phyloP scores from a whole-genome alignment of 495 filamentous ascomycete species.

The Friedmanniomyces endolithicus region DNA sequence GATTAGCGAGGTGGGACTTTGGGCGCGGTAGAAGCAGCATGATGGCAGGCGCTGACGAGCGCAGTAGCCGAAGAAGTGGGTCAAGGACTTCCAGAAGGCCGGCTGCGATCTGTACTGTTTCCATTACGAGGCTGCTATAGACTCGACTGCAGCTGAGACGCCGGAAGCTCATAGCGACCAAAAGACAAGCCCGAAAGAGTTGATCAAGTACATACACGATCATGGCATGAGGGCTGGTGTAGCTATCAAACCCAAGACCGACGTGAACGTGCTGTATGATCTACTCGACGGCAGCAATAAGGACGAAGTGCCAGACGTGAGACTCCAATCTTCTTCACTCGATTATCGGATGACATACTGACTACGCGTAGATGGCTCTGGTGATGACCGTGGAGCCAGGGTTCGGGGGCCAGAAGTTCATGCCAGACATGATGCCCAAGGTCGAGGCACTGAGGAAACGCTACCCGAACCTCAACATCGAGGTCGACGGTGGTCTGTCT shows the following conservation, averaged over 20 bases:
- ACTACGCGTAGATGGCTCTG: conserved; percentile 70
- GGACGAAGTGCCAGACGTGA: conserved; percentile 78
- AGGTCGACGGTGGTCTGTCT: conserved; percentile 88
- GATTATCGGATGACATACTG: background rate
- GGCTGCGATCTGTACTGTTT: conserved; percentile 98
- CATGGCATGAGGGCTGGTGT: conserved; percentile 82
- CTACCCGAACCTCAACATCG: conserved; percentile 88
- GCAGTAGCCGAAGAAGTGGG: conserved; percentile 86
- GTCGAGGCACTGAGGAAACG: conserved; percentile 67
- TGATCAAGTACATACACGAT: conserved; percentile 83
- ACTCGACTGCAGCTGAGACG: conserved; percentile 67
- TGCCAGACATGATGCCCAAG: conserved; percentile 88
- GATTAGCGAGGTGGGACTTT: conserved; percentile 64
- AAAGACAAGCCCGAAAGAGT: conserved; percentile 64
- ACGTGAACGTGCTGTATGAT: conserved; percentile 81
- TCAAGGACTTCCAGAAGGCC: conserved; percentile 80
- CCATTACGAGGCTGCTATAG: conserved; percentile 93
- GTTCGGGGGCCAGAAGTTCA: conserved; percentile 97
- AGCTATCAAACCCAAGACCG: conserved; percentile 86
- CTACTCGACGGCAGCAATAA: conserved; percentile 59
- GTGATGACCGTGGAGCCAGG: conserved; percentile 98
- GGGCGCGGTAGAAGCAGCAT: background rate
- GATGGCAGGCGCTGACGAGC: conserved; percentile 7
- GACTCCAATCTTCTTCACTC: conserved; percentile 30
- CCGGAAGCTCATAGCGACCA: conserved; percentile 53